phyloP scores from a whole-genome alignment of 495 filamentous ascomycete genomes.

The Haplographium delicatum region DNA sequence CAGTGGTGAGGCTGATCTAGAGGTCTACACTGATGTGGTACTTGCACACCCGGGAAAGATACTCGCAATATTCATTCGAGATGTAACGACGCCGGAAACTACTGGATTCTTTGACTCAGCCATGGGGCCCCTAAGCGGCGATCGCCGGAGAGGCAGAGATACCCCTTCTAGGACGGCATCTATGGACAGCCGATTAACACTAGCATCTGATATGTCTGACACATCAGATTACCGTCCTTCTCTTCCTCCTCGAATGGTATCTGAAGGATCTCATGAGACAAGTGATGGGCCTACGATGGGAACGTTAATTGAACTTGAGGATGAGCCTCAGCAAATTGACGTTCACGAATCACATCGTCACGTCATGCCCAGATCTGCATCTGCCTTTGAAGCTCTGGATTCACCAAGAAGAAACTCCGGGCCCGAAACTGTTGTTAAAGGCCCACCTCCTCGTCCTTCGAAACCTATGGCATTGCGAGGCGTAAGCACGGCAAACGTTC shows the following conservation, averaged over 20 bases:
- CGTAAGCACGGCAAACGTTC: constrained; percentile 19
- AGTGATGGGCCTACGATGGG: constrained; percentile 22
- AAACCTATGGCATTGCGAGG: constrained; percentile 64
- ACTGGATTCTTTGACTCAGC: constrained; percentile 74
- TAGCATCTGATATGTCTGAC: constrained; percentile 27
- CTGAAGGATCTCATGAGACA: constrained; percentile 16
- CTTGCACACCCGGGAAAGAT: constrained; percentile 76
- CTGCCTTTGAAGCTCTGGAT: constrained; percentile 23
- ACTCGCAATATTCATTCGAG: constrained; percentile 81
- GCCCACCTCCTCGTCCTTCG: constrained; percentile 55
- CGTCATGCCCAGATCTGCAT: constrained; percentile 30
- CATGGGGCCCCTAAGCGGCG: constrained; percentile 35
- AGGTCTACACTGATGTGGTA: constrained; percentile 94
- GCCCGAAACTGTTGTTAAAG: constrained; percentile 26
- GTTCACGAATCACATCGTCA: constrained; percentile 34
- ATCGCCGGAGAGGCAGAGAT: constrained; percentile 11
- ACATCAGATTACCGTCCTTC: constrained; percentile 18
- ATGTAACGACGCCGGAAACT: constrained; percentile 73
- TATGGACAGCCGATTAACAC: constrained; percentile 9
- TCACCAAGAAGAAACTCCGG: constrained; percentile 16
- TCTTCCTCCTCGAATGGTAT: constrained; percentile 22
- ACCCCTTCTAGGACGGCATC: constrained; percentile 8
- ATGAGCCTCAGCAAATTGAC: constrained; percentile 23
- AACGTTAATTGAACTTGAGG: constrained; percentile 29
- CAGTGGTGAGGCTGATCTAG: constrained; percentile 92